These are phyloP conservation scores for Pisolithus orientalis DNA, from an alignment of 768 basidiomycete genomes.

Conservation along the genomic window DNA sequence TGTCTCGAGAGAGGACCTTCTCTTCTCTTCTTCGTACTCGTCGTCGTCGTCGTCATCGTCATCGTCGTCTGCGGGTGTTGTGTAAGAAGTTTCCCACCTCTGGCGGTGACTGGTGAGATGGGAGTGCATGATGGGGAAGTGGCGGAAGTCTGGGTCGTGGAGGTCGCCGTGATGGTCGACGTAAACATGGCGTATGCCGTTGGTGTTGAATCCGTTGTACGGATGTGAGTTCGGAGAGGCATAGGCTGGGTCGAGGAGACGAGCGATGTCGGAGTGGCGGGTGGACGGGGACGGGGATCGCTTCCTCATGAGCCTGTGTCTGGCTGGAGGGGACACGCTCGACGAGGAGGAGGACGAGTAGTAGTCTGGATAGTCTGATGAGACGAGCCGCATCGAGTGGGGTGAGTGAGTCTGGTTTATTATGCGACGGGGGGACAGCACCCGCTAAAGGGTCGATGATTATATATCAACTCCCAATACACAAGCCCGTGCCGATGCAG, in stretches of 20 bases:
- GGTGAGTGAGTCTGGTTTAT: background rate
- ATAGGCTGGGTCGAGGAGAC: constrained; percentile 62
- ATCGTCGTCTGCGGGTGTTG: constrained; percentile 19
- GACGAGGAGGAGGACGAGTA: constrained; percentile 11
- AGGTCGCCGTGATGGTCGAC: constrained; percentile 57
- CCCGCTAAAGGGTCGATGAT: constrained; percentile 13
- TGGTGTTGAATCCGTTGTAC: constrained; percentile 19
- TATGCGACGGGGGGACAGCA: constrained; percentile 1
- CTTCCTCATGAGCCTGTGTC: constrained; percentile 20
- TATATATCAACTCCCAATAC: constrained; percentile 21
- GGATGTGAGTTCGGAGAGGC: constrained; percentile 26
- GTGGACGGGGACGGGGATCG: constrained; percentile 28
- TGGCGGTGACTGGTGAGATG: constrained; percentile 22
- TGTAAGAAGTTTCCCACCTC: constrained; percentile 29
- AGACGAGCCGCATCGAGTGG: constrained; percentile 5
- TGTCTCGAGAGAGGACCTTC: constrained; percentile 13
- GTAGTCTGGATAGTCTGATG: constrained; percentile 9
- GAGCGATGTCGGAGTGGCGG: constrained; percentile 48
- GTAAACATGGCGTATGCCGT: constrained; percentile 33
- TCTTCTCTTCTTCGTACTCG: constrained; percentile 12
- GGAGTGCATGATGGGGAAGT: constrained; percentile 43
- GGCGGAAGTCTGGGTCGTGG: constrained; percentile 63
- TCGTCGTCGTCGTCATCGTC: constrained; percentile 13
- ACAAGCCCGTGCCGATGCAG: constrained; percentile 20
- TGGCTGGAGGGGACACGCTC: constrained; percentile 7